Evolutionary conservation across 2,329 filamentous ascomycete genomes (phyloP).

Genomic region (Fusarium sp.): DNA sequence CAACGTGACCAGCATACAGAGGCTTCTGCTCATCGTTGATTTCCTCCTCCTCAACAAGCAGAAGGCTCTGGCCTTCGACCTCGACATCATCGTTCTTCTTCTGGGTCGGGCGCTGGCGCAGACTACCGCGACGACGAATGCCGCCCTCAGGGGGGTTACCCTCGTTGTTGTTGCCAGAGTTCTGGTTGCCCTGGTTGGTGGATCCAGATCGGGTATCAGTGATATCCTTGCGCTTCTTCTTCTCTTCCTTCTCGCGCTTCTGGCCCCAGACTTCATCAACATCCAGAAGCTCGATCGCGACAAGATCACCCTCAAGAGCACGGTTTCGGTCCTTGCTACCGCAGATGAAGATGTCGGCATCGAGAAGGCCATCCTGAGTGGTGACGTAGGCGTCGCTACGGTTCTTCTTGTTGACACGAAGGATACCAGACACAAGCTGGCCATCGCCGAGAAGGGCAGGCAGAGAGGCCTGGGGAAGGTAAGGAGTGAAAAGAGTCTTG

Average conservation of each 20-base stretch:
- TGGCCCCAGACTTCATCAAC: conserved; percentile 99
- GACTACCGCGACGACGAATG: conserved; percentile 90
- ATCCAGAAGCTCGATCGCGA: conserved; percentile 94
- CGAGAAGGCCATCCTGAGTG: conserved; percentile 85
- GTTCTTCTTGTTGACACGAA: conserved; percentile 99
- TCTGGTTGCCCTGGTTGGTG: conserved; percentile 77
- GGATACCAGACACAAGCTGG: conserved; percentile 93
- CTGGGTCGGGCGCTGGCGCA: conserved; percentile 95
- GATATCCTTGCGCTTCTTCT: conserved; percentile 99
- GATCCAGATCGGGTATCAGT: conserved; percentile 87
- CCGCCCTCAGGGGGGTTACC: conserved; percentile 79
- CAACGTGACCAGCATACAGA: conserved; percentile 95
- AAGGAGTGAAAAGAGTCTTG: conserved; percentile 98
- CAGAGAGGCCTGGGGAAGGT: conserved; percentile 92
- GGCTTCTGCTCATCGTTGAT: conserved; percentile 99
- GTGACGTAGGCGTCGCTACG: conserved; percentile 98
- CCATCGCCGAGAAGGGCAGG: conserved; percentile 92
- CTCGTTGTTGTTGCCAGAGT: conserved; percentile 71
- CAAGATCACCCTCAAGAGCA: conserved; percentile 93
- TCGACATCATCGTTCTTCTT: conserved; percentile 99
- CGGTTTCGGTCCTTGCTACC: conserved; percentile 99
- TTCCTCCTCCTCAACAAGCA: conserved; percentile 97
- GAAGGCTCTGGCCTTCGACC: conserved; percentile 95
- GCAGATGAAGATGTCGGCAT: conserved; percentile 99
- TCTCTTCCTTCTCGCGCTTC: conserved; percentile 99